Percentiles rank a stretch among this genome's conserved stretches.
Conservation (phyloP, 2,329 filamentous ascomycete species). For the Herpotrichia juniperi region DNA sequence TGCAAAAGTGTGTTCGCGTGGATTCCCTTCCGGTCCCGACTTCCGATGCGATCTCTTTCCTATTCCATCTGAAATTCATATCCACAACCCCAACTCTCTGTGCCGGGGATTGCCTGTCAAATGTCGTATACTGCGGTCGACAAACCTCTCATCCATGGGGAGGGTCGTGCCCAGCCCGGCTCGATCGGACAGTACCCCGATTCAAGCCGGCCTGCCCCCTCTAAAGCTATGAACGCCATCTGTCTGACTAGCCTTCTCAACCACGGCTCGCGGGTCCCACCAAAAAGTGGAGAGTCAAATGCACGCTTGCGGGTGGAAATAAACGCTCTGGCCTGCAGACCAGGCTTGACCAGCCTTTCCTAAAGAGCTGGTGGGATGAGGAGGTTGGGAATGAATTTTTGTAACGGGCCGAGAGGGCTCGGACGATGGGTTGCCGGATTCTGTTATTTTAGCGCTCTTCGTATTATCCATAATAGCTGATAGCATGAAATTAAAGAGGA, state of each 20-base stretch:
- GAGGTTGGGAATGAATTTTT: neutral
- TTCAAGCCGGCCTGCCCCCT: constrained; percentile 2
- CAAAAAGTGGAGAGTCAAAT: no score
- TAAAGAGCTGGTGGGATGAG: neutral
- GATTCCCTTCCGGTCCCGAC: neutral
- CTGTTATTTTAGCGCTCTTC: neutral
- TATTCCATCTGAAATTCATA: constrained; percentile 8
- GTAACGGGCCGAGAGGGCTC: neutral
- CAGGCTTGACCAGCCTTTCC: neutral
- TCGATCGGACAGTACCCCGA: constrained; percentile 11
- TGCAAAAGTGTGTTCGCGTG: neutral
- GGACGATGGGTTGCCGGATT: neutral
- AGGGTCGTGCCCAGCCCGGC: no score
- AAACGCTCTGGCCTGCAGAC: neutral
- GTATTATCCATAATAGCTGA: no score
- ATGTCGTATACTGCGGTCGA: constrained; percentile 3
- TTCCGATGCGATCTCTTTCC: neutral
- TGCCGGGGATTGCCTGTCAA: neutral
- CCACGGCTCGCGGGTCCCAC: constrained; percentile 8
- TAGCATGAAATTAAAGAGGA: no score
- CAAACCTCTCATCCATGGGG: neutral
- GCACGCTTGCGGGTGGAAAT: constrained; percentile 4
- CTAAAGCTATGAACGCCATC: constrained; percentile 8
- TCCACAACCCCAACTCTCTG: neutral
- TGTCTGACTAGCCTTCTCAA: constrained; percentile 11